A percentile compares a stretch with the other conserved stretches of the same genome.
Evolutionary conservation across 495 filamentous ascomycete species (phyloP).

Genomic region (Annulohypoxylon moriforme): DNA sequence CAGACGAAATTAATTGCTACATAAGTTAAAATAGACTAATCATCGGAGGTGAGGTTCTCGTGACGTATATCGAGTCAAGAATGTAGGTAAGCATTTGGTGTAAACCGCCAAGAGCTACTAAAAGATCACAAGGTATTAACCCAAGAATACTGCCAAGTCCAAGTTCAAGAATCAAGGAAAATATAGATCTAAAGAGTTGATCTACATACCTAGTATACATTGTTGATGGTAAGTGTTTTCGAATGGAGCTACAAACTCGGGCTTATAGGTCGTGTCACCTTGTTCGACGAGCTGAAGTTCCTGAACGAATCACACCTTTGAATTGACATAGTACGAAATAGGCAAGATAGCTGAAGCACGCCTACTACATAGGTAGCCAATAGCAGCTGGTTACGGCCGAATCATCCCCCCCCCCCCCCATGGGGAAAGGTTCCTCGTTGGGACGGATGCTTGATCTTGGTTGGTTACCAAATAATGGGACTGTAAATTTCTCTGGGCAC

Average conservation of each 20-base stretch:
- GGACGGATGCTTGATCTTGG: neutral
- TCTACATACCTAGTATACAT: neutral
- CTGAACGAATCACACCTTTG: neutral
- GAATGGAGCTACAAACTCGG: neutral
- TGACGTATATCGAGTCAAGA: neutral
- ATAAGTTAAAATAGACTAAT: neutral
- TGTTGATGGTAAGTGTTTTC: neutral
- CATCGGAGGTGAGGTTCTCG: neutral
- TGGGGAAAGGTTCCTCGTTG: neutral
- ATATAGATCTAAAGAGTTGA: neutral
- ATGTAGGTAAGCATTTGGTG: neutral
- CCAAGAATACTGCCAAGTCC: slow-evolving; percentile 17
- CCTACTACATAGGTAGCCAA: too few relatives aligned
- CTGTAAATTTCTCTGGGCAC: neutral
- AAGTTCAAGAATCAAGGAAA: slow-evolving; percentile 8
- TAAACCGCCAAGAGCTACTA: slow-evolving; percentile 2
- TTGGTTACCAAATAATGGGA: neutral
- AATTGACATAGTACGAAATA: neutral
- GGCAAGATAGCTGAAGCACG: neutral
- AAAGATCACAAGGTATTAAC: slow-evolving; percentile 13
- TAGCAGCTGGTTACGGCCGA: neutral
- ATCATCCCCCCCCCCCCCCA: neutral
- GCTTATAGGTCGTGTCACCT: neutral
- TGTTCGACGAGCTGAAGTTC: neutral
- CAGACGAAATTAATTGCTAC: neutral